phyloP scores from a whole-genome alignment of 192 early-diverging fungal species.

The Mortierella antarctica region DNA sequence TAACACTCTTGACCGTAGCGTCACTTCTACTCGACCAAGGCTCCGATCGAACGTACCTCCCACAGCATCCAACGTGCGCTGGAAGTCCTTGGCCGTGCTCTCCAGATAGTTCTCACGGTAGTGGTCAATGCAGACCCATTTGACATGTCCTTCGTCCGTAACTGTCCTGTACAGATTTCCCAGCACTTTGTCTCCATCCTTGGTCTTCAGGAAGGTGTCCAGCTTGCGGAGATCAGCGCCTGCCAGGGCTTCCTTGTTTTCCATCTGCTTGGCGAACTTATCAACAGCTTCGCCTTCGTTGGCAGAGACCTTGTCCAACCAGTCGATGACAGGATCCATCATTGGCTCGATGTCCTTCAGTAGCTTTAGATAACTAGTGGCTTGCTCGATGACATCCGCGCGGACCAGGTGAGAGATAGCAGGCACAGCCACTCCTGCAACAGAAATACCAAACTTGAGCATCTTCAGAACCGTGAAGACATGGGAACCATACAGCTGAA shows the following conservation, averaged over 20 bases:
- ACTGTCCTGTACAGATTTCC: constrained; percentile 26
- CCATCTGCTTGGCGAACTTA: constrained; percentile 1
- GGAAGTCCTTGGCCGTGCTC: constrained; percentile 5
- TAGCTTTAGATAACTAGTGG: background rate
- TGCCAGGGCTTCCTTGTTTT: constrained; percentile 14
- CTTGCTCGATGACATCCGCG: constrained; percentile 8
- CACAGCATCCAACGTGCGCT: background rate
- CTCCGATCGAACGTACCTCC: constrained; percentile 10
- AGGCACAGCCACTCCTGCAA: constrained; percentile 12
- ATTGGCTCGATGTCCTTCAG: constrained; percentile 4
- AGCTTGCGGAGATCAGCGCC: constrained; percentile 29
- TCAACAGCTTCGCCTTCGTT: constrained; percentile 16
- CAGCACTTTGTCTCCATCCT: constrained; percentile 7
- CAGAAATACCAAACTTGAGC: constrained; percentile 22
- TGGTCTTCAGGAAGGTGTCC: constrained; percentile 7
- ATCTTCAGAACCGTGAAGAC: constrained; percentile 24
- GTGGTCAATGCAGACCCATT: constrained; percentile 33
- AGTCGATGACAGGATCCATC: constrained; percentile 19
- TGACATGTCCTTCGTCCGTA: constrained; percentile 29
- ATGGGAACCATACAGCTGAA: constrained; percentile 13
- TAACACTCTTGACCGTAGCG: constrained; percentile 6
- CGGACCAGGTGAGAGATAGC: constrained; percentile 11
- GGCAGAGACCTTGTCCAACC: constrained; percentile 13
- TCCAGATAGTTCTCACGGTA: constrained; percentile 13
- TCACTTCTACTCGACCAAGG: constrained; percentile 9